A percentile compares a stretch with the other conserved stretches of the same genome.
phyloP scores from a whole-genome alignment of 2,329 filamentous ascomycete genomes.

The Basipetospora sp. region DNA sequence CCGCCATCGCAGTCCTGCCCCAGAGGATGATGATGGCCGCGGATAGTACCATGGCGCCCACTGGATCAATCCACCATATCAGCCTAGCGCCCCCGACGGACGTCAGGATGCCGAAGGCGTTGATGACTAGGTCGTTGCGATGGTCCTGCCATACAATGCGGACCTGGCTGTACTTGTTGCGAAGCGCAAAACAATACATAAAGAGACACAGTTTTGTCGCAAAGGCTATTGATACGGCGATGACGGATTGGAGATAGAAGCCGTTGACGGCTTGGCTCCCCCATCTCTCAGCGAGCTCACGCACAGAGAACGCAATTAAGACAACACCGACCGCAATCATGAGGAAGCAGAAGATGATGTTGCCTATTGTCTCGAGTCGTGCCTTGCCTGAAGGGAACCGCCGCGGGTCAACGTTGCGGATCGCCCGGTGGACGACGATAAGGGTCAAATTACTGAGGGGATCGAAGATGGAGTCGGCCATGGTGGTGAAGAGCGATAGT shows the following conservation, averaged over 20 bases:
- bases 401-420: slow-evolving; percentile 69
- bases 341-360: slow-evolving; percentile 90
- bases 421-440: slow-evolving; percentile 74
- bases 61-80: slow-evolving; percentile 86
- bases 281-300: slow-evolving; percentile 46
- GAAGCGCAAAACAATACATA: slow-evolving; percentile 79
- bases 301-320: slow-evolving; percentile 73
- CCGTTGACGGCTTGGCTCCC: slow-evolving; percentile 37
- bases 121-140: slow-evolving; percentile 92
- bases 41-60: slow-evolving; percentile 75
- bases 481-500: slow-evolving; percentile 92
- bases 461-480: slow-evolving; percentile 91
- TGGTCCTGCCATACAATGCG: slow-evolving; percentile 93
- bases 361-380: slow-evolving; percentile 85
- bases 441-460: slow-evolving; percentile 78
- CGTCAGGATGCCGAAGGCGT: slow-evolving; percentile 80
- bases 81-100: slow-evolving; percentile 83
- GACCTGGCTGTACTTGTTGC: slow-evolving; percentile 82
- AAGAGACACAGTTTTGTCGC: slow-evolving; percentile 70
- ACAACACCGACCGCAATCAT: slow-evolving; percentile 89
- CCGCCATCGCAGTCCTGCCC: slow-evolving; percentile 69
- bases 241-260: slow-evolving; percentile 73
- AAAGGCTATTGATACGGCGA: slow-evolving; percentile 76
- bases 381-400: slow-evolving; percentile 87
- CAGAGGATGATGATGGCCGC: slow-evolving; percentile 65